A percentile compares a stretch with the other conserved stretches of the same genome.
Evolutionary conservation across 768 basidiomycete genomes (phyloP).

Genomic region (Lactarius hatsudake): DNA sequence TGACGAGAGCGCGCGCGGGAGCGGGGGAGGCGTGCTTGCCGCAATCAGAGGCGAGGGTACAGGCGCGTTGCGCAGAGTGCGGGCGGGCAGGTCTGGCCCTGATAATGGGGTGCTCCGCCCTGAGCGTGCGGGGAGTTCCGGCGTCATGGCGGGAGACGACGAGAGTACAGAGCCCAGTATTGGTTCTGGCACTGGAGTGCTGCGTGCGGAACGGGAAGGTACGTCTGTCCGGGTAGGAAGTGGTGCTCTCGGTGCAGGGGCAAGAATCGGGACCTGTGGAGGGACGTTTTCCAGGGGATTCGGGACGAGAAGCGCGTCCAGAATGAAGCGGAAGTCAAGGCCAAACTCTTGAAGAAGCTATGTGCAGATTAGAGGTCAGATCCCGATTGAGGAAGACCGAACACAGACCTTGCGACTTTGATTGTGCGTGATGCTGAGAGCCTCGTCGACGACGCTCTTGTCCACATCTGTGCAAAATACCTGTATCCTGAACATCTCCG

Average conservation of each 20-base stretch:
- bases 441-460: conserved; percentile 68
- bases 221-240: conserved; percentile 29
- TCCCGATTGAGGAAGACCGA: not conserved
- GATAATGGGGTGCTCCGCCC: not conserved
- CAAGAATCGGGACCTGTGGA: conserved; percentile 31
- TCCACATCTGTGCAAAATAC: conserved; percentile 85
- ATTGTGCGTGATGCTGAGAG: conserved; percentile 66
- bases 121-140: conserved; percentile 3
- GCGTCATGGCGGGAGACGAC: conserved; percentile 13
- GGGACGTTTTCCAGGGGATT: conserved; percentile 34
- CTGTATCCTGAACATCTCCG: conserved; percentile 83
- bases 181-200: conserved; percentile 9
- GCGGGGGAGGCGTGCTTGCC: not conserved
- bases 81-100: not conserved
- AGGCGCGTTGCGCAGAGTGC: conserved; percentile 1
- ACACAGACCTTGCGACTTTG: conserved; percentile 79
- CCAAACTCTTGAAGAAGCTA: conserved; percentile 91
- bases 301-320: conserved; percentile 67
- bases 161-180: conserved; percentile 4
- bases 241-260: conserved; percentile 31
- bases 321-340: conserved; percentile 89
- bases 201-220: conserved; percentile 33
- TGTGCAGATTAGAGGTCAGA: not conserved
- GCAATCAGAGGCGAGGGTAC: not conserved
- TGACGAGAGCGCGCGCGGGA: conserved; percentile 4